Percentiles rank a stretch among this genome's conserved stretches.
Evolutionary conservation across 2,329 filamentous ascomycete genomes (phyloP).

Genomic region (Sarocladium strictum): DNA sequence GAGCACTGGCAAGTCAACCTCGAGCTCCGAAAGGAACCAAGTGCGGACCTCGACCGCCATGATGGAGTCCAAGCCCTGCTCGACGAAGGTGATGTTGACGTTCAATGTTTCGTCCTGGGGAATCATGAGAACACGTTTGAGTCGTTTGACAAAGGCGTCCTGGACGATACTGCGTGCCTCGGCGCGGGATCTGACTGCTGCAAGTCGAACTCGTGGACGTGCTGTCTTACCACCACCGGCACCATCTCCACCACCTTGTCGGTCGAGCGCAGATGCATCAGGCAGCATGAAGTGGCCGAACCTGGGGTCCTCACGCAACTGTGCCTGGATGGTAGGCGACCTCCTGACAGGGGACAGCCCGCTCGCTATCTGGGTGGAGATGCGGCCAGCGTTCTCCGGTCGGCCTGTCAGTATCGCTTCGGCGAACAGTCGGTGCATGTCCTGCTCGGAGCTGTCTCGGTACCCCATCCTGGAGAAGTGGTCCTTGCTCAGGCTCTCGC

Average conservation of each 20-base stretch:
- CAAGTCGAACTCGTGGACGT: not conserved
- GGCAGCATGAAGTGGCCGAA: not conserved
- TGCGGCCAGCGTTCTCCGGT: not conserved
- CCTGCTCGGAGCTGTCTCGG: slow-evolving; percentile 13
- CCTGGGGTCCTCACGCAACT: not conserved
- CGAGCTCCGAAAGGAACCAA: not conserved
- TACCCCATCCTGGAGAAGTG: slow-evolving; percentile 26
- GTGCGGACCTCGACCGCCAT: not conserved
- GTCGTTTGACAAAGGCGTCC: not conserved
- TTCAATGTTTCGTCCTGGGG: not conserved
- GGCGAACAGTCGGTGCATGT: not conserved
- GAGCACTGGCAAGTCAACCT: not conserved
- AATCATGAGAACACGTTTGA: not conserved
- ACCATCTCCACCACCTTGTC: not conserved
- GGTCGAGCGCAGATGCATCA: slow-evolving; percentile 18
- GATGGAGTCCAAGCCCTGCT: not conserved
- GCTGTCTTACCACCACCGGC: not conserved
- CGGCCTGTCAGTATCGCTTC: not conserved
- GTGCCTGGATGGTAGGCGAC: not conserved
- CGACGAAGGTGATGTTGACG: not conserved
- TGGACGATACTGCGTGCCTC: not conserved
- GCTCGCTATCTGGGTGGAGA: not conserved
- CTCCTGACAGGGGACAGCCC: not conserved
- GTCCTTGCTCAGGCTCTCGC: not conserved
- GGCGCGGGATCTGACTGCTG: not conserved